phyloP scores from a whole-genome alignment of 768 basidiomycete species.

The Amyloporia xantha region DNA sequence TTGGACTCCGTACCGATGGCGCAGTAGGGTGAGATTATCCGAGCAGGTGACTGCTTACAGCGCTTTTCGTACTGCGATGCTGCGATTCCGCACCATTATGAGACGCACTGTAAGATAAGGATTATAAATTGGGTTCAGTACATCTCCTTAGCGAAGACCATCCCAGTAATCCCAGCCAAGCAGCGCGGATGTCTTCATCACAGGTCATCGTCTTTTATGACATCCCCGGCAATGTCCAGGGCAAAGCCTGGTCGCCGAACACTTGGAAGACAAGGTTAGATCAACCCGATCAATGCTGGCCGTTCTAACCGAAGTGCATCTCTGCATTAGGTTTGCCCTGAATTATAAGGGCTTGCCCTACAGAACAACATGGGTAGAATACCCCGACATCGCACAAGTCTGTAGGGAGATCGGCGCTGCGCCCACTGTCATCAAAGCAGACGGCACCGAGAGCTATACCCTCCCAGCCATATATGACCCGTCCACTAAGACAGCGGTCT shows the following conservation, averaged over 20 bases:
- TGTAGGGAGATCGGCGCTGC: constrained; percentile 31
- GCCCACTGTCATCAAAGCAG: constrained; percentile 26
- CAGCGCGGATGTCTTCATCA: not conserved
- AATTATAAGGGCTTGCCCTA: constrained; percentile 37
- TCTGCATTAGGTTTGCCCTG: constrained; percentile 22
- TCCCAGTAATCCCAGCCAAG: too few relatives aligned
- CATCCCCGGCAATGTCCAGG: constrained; percentile 7
- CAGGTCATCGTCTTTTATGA: constrained; percentile 16
- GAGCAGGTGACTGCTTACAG: too few relatives aligned
- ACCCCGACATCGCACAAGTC: constrained; percentile 37
- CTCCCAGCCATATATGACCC: constrained; percentile 26
- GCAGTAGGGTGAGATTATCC: too few relatives aligned
- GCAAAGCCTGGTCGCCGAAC: constrained; percentile 15
- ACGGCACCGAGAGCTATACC: constrained; percentile 19
- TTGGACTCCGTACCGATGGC: too few relatives aligned
- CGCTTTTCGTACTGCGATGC: too few relatives aligned
- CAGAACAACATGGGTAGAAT: constrained; percentile 47
- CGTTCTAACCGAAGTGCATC: too few relatives aligned
- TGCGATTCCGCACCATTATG: too few relatives aligned
- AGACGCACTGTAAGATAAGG: too few relatives aligned
- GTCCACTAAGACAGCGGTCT: constrained; percentile 11
- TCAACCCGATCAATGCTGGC: not conserved
- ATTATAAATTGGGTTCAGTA: too few relatives aligned
- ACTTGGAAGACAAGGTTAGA: constrained; percentile 25
- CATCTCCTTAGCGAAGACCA: too few relatives aligned